Base-by-base conservation (phyloP, 768 basidiomycete species). In the Mycena galopus region DNA sequence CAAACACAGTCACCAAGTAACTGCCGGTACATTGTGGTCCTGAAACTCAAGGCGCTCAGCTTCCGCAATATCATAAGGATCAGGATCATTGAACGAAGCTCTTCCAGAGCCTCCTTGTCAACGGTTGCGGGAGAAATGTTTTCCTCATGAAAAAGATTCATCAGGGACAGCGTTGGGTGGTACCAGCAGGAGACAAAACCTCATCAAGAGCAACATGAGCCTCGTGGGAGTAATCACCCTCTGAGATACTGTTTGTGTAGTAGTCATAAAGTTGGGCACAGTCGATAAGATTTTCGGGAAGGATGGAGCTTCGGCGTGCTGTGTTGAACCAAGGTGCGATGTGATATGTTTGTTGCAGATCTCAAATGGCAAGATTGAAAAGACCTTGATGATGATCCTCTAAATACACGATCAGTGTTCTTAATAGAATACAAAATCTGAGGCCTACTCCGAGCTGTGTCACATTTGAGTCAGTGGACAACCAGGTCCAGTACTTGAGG, bases 241-340 rank as follows among this genome's bases (percentile, higher is more conserved):
- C 73, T n/a, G 55, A 44, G 42, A 77, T 68, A 9, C 76, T 75
- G 68, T 77, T 73, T 16, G 63, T 69, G 69, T 77, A 78, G 47
- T 62, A 76, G 33, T 76, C 62, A 19, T 50, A 30, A 21, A 63
- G 44, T 9, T 23, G 62, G 8, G 62, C 62, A 25, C 44, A 50
- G 30, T 21, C 19, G 32, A 63, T 51, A 14, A 50, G 62, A 51
- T 63, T 63, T 51, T 63, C 62, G 42, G 62, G 62, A 25, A 63
- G 62, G 3, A 63, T 63, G 16, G 62, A 63, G 62, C 44, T 51
- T 12, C 62, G 62, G 2, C 62, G 62, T 11, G 62, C 62, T 4
- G 62, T 44, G 47, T 63, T 51, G 30, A 63, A 63, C 62, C 62
- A 63, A 63, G 62, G 21, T 44, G 62, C 12, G 62, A 59, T n/a